A percentile compares a stretch with the other conserved stretches of the same genome.
Conservation (phyloP, 768 basidiomycete species). For the Lactarius tabidus region DNA sequence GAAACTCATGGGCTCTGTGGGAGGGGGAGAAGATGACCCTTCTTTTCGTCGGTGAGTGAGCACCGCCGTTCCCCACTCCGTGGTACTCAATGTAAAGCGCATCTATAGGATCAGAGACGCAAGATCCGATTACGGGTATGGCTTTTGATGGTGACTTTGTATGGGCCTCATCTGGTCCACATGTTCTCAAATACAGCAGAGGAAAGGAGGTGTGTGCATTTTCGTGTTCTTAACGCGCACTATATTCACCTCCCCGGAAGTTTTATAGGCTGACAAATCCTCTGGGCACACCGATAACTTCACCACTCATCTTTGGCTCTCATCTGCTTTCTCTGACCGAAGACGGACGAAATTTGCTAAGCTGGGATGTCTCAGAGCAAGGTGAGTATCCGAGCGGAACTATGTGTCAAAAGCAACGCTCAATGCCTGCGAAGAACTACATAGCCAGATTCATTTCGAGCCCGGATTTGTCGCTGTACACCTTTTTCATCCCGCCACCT, state of each 20-base stretch:
- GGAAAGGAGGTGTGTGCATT: constrained; percentile 72
- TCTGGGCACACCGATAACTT: constrained; percentile 53
- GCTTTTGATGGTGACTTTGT: constrained; percentile 82
- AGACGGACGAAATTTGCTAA: constrained; percentile 68
- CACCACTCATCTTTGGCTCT: constrained; percentile 74
- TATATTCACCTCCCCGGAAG: constrained; percentile 35
- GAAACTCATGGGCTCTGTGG: constrained; percentile 92
- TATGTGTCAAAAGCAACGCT: background rate
- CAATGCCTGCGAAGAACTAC: constrained; percentile 24
- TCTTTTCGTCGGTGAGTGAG: constrained; percentile 83
- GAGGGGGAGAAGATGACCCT: constrained; percentile 90
- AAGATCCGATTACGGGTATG: constrained; percentile 67
- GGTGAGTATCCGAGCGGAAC: constrained; percentile 37
- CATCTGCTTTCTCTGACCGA: constrained; percentile 77
- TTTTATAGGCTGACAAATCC: constrained; percentile 60
- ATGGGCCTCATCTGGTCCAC: constrained; percentile 69
- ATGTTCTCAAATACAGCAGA: constrained; percentile 73
- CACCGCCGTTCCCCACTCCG: constrained; percentile 1
- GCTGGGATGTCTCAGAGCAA: constrained; percentile 66
- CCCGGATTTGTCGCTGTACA: constrained; percentile 78
- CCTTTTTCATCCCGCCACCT: constrained; percentile 91
- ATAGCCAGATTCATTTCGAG: constrained; percentile 74
- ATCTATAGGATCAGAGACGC: constrained; percentile 72
- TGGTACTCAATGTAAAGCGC: constrained; percentile 3
- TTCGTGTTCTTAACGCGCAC: background rate